Conservation (phyloP, 2,329 filamentous ascomycete genomes). For the Talaromyces amestolkiae region DNA sequence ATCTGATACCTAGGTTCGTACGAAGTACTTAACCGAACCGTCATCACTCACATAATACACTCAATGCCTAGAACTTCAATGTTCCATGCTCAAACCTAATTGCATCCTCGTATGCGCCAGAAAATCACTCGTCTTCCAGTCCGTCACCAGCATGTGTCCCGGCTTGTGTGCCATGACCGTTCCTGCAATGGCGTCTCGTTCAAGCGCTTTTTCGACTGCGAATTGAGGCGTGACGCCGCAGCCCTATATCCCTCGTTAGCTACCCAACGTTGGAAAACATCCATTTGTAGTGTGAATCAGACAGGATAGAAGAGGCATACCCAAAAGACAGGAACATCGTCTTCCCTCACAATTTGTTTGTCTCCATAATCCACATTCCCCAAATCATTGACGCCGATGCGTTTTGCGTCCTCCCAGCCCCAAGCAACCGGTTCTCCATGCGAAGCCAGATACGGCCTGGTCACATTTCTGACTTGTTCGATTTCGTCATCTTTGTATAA, state of each 20-base stretch:
- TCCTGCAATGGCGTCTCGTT: constrained; percentile 54
- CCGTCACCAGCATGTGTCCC: constrained; percentile 61
- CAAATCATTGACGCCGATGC: constrained; percentile 56
- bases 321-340: constrained; percentile 34
- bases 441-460: constrained; percentile 54
- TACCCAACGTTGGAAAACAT: constrained; percentile 31
- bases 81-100: neutral
- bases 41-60: neutral
- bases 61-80: neutral
- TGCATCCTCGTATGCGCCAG: neutral
- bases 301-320: constrained; percentile 35
- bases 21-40: neutral
- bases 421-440: constrained; percentile 65
- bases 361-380: constrained; percentile 59
- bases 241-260: constrained; percentile 56
- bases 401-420: constrained; percentile 58
- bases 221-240: constrained; percentile 67
- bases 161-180: constrained; percentile 61
- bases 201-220: constrained; percentile 60
- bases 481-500: constrained; percentile 54
- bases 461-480: constrained; percentile 54
- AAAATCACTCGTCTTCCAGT: constrained; percentile 47
- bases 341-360: constrained; percentile 26
- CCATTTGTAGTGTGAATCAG: no score
- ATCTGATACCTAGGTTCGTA: neutral